Evolutionary conservation across 345 rosid genomes (phyloP), one percentile per base, ranked within the genome.

Genomic region (Crucihimalaya himalaica): DNA sequence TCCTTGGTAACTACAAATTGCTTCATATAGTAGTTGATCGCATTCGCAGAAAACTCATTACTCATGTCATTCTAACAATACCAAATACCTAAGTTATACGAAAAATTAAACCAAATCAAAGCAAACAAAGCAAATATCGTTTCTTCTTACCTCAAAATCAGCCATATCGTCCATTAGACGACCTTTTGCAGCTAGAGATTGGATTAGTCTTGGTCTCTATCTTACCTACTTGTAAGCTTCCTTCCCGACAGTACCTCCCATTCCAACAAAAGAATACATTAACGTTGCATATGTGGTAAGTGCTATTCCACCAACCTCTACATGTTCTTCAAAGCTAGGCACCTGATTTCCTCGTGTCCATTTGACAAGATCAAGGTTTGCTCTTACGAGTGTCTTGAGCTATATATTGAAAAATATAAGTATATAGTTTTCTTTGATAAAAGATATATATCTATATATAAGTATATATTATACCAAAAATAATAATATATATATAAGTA

Each of bases 11-110:
- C 57, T 20, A 16, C 15, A 16, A 5, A 43, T 43, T 73, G 58
- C 40, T 73, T 65, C 56, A 73, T 73, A 21, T 73, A 73, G 18
- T 43, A 65, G 63, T 64, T 55, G 14, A 73, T 20, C 18, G 58
- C 66, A 20, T 55, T 63, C 11, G 57, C 47, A n/a, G 66, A 18
- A 46, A 39, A 65, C 19, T 66, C 71, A 42, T 47, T 65, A n/a
- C 72, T 56, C 63, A 50, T 66, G 82, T 79, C 76, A 73, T 78
- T 83, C 71, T 63, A 2, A 53, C 15, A 18, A 64, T 39, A 46
- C 21, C 46, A 32, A 14, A 35, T 0, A 4, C 13, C 0, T 12
- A 14, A 13, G 57, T 47, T 47, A 64, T 25, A 28, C 3, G 2
- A 47, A 23, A 16, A 31, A 31, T 1, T 27, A 11, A 16, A 46